Evolutionary conservation across 176 grass and related monocot species (phyloP).

Genomic region (Poa pratensis): DNA sequence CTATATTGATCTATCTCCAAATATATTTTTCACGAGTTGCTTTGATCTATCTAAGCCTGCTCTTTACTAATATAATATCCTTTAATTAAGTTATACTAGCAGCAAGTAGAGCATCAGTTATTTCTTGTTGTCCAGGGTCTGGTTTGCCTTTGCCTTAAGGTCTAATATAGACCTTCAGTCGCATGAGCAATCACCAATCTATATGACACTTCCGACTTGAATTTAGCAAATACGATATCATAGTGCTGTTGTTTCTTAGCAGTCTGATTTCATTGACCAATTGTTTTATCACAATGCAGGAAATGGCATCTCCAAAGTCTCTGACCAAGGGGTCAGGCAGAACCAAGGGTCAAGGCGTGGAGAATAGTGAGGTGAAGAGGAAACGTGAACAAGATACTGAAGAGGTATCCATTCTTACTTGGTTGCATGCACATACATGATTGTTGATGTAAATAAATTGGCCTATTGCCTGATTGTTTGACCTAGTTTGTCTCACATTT

Average conservation of each 20-base stretch:
- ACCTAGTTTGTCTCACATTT: neutral
- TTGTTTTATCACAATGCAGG: slow-evolving; percentile 55
- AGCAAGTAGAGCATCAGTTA: neutral
- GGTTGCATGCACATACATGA: neutral
- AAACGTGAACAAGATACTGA: slow-evolving; percentile 59
- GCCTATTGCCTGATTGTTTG: neutral
- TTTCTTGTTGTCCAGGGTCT: neutral
- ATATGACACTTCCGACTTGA: slow-evolving; percentile 4
- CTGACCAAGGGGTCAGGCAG: slow-evolving; percentile 48
- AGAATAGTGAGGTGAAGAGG: slow-evolving; percentile 63
- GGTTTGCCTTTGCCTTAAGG: neutral
- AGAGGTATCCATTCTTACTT: slow-evolving; percentile 50
- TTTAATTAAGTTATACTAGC: neutral
- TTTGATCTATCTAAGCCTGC: neutral
- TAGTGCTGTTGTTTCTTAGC: slow-evolving; percentile 14
- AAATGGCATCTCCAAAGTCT: slow-evolving; percentile 61
- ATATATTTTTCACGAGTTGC: neutral
- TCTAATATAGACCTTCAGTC: neutral
- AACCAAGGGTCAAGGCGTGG: slow-evolving; percentile 50
- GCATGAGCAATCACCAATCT: neutral
- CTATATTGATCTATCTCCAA: neutral
- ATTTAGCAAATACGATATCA: slow-evolving; percentile 9
- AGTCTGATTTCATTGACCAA: slow-evolving; percentile 21
- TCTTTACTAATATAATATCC: neutral
- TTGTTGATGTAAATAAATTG: neutral